Evolutionary conservation across 345 rosid genomes (phyloP), one percentile per base, ranked within the genome.

Genomic region (Gynandropsis gynandra): DNA sequence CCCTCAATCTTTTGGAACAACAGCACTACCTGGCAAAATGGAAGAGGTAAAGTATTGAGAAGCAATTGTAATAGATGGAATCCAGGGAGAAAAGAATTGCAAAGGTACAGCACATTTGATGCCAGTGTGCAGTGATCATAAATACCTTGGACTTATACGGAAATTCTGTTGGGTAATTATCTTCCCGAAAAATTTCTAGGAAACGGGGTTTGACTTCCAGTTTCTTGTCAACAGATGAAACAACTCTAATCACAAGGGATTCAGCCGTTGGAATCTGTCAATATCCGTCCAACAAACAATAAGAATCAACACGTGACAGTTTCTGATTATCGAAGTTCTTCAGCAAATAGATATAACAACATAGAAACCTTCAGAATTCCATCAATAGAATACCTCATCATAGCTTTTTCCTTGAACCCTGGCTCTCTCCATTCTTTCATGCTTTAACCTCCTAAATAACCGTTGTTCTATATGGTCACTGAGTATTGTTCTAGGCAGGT

Each of bases 1-100:
- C 99, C 99, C 73, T 93, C 97, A 65, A 93, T 93, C 85, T 88
- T 93, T 76, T 93, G 99, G 73, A 93, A 88, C 70, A 93, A 61
- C 68, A 93, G 59, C 74, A 93, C 56, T 16, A 88, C 99, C 99
- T 93, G 81, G 64, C 64, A 80, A 61, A 66, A 61, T 62, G 42
- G 42, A 64, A 41, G 16, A 32, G 16, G 42, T n/a, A 17, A 46
- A 31, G 16, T 34, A 52, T 18, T 39, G 21, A 0, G 46, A 52
- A 54, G 36, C 16, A 21, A 41, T 6, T 34, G 41, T 17, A 29
- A 32, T 29, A 38, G 44, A 31, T 4, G 48, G 42, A 32, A 37
- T 37, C 16, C 40, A 19, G 12, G 10, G 17, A 31, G 11, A 10
- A 52, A 16, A 16, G 12, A 1, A 44, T 15, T 4, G 12, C 53